Conservation (phyloP, 208 protist genomes). For the Paratrypanosoma confusum region DNA sequence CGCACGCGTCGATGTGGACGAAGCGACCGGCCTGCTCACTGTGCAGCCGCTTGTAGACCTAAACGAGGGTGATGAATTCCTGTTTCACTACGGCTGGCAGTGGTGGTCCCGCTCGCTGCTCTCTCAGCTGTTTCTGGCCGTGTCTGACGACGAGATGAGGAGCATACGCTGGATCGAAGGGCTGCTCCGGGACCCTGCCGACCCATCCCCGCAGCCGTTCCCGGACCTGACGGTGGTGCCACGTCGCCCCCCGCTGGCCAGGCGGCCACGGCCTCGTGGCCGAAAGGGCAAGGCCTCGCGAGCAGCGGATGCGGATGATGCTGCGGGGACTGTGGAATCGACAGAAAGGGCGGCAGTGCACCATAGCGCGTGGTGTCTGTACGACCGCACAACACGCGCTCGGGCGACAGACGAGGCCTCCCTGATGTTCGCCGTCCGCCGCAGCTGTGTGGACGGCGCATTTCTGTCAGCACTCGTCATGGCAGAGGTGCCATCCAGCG, state of each 20-base stretch:
- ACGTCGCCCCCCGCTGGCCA: conserved; percentile 1
- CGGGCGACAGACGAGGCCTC: conserved; percentile 48
- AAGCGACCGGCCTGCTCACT: conserved; percentile 31
- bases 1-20: conserved; percentile 39
- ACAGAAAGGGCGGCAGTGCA: background rate
- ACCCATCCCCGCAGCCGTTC: conserved; percentile 43
- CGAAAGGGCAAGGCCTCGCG: background rate
- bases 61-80: conserved; percentile 54
- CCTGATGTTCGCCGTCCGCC: conserved; percentile 54
- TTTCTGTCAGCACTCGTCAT: conserved; percentile 25
- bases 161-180: conserved; percentile 62
- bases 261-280: background rate
- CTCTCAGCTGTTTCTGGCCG: conserved; percentile 36
- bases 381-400: conserved; percentile 37
- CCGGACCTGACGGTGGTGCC: conserved; percentile 28
- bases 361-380: conserved; percentile 21
- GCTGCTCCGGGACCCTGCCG: conserved; percentile 29
- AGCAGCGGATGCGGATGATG: background rate
- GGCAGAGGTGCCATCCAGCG: background rate
- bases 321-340: too few relatives aligned
- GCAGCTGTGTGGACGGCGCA: conserved; percentile 30
- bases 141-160: conserved; percentile 27
- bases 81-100: conserved; percentile 77
- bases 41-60: conserved; percentile 55
- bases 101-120: conserved; percentile 79